These are phyloP conservation scores for Chrysoporthe cubensis DNA, from an alignment of 2,329 filamentous ascomycete species.

Conservation along the genomic window DNA sequence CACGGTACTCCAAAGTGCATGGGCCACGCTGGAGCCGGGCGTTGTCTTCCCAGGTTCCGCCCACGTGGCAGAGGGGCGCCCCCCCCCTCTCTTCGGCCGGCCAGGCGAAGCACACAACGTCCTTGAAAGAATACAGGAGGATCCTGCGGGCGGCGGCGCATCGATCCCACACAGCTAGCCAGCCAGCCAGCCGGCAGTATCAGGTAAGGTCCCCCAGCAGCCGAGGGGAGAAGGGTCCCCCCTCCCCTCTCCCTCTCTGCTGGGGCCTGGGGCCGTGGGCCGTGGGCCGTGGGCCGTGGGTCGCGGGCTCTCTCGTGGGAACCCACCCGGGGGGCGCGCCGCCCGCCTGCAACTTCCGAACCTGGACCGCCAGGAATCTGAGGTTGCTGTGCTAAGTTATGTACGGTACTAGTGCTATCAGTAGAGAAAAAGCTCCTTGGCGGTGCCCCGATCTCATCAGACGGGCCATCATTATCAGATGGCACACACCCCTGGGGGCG, in stretches of 20 bases:
- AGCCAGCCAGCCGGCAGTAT: background rate
- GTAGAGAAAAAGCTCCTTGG: background rate
- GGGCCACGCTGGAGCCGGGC: slow-evolving; percentile 1
- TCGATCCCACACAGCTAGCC: background rate
- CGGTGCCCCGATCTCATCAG: too few species aligned
- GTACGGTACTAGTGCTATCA: background rate
- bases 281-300: too few species aligned
- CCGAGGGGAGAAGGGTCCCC: background rate
- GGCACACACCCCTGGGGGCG: background rate
- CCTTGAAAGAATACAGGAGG: too few species aligned
- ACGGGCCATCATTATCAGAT: background rate
- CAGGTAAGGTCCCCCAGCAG: background rate
- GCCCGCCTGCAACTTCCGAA: background rate
- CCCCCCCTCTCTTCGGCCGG: background rate
- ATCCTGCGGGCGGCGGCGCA: background rate
- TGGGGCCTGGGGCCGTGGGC: too few species aligned
- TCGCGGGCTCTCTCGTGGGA: too few species aligned
- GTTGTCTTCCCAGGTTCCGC: slow-evolving; percentile 6
- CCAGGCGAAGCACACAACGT: background rate
- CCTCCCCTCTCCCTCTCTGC: too few species aligned
- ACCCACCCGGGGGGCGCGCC: too few species aligned
- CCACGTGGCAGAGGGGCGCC: slow-evolving; percentile 12
- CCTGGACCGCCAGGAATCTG: background rate
- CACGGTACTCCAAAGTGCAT: background rate
- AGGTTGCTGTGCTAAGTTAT: background rate